Conservation (phyloP, 129 eudicot species). For the Pittosporum tobira region DNA sequence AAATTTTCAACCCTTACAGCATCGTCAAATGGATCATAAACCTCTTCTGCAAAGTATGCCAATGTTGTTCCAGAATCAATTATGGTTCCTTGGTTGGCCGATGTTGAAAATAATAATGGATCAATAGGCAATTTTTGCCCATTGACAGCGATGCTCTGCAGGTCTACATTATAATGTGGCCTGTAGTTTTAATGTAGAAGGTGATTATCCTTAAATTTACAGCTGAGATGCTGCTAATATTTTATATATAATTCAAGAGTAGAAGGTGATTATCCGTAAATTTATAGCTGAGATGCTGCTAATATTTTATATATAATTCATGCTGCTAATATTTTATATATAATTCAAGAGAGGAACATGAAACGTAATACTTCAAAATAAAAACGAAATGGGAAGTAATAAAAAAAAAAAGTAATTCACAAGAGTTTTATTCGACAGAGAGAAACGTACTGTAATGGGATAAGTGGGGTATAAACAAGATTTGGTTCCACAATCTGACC, state of each 20-base stretch:
- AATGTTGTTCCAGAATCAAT: slow-evolving; percentile 97
- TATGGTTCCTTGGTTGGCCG: slow-evolving; percentile 73
- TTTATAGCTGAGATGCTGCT: not conserved
- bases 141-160: slow-evolving; percentile 73
- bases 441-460: slow-evolving; percentile 66
- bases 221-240: not conserved
- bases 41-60: slow-evolving; percentile 90
- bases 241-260: not conserved
- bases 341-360: too few species aligned
- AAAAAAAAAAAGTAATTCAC: too few species aligned
- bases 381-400: not conserved
- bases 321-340: not conserved
- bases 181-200: slow-evolving; percentile 27
- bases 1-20: slow-evolving; percentile 48
- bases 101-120: slow-evolving; percentile 63
- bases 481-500: slow-evolving; percentile 76
- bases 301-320: not conserved
- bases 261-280: too few species aligned
- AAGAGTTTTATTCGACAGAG: too few species aligned
- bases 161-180: slow-evolving; percentile 87
- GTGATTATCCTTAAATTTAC: not conserved
- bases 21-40: slow-evolving; percentile 67
- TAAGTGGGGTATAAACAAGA: slow-evolving; percentile 78
- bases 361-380: not conserved
- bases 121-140: slow-evolving; percentile 69